Base-by-base conservation (phyloP, 1,284 basidiomycete species). In the Leucoagaricus sp. region DNA sequence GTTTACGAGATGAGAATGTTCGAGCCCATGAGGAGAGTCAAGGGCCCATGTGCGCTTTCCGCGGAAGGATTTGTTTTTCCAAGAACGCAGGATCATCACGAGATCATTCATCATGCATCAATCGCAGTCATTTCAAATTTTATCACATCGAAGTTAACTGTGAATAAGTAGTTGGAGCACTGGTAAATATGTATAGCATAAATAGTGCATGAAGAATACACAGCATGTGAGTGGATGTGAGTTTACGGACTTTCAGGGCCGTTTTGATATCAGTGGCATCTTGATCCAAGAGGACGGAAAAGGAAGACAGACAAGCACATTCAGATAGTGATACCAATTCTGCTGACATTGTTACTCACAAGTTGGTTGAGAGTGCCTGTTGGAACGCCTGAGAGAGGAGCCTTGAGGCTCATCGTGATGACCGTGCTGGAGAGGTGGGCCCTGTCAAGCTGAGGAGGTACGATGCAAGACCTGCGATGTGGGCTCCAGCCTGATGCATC, bases 391-490 rank as follows among this genome's bases (percentile, higher is more conserved):
- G 58, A 34, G 34, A 64, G 29, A 9, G 40, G 58, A 31, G 45
- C 48, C 40, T 58, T 59, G 25, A 57, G 50, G 38, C 58, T 44
- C 13, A 46, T 58, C 19, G 29, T 26, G 13, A 19, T 42, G 15
- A 63, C 34, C 8, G 56, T 59, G 41, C 54, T 4, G 59, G 7
- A 3, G 57, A 17, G 1, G 44, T 57, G 12, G 55, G 21, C n/a
- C 56, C 52, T 5, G 58, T 46, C 34, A 62, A 23, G 36, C 59
- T 55, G n/a, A 61, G 46, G n/a, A 61, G 33, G 50, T 62, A 61
- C 9, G 61, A 60, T 7, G 38, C 28, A n/a, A 63, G 51, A 28
- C 60, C 61, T 29, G 61, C 63, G 48, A 61, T 58, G 36, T 60
- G 57, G 23, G 63, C 58, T n/a, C 55, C 60, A 17, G 61, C 58